Percentiles rank a stretch among this genome's conserved stretches.
These are phyloP conservation scores for Bipolaris victoriae DNA, from an alignment of 2,329 filamentous ascomycete genomes.

Conservation along the genomic window DNA sequence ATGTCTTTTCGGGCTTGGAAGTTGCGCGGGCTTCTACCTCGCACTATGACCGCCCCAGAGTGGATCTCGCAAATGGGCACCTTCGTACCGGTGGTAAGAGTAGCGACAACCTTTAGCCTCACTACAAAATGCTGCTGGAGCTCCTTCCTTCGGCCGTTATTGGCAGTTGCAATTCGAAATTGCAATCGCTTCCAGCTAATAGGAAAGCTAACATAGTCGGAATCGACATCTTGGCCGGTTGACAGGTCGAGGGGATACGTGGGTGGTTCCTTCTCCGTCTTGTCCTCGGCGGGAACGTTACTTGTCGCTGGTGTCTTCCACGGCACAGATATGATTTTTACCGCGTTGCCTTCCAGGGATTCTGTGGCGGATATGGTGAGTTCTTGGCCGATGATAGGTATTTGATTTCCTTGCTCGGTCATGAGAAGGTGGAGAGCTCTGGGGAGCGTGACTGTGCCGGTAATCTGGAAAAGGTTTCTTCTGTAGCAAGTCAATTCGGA, in stretches of 20 bases:
- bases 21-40: constrained; percentile 89
- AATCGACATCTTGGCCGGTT: constrained; percentile 71
- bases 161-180: constrained; percentile 93
- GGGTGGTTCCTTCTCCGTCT: constrained; percentile 83
- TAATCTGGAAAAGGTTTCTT: constrained; percentile 94
- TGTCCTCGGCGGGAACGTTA: constrained; percentile 69
- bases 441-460: constrained; percentile 83
- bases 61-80: constrained; percentile 81
- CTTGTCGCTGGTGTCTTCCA: constrained; percentile 95
- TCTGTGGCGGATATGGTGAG: constrained; percentile 91
- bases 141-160: constrained; percentile 93
- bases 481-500: constrained; percentile 95
- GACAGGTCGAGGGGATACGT: constrained; percentile 75
- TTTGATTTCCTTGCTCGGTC: constrained; percentile 81
- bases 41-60: constrained; percentile 90
- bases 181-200: constrained; percentile 94
- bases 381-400: constrained; percentile 82
- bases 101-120: constrained; percentile 83
- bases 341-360: constrained; percentile 88
- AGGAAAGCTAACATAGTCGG: constrained; percentile 87
- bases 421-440: constrained; percentile 79
- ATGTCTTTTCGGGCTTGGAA: constrained; percentile 95
- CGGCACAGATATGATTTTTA: constrained; percentile 94
- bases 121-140: constrained; percentile 95
- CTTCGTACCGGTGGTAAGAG: constrained; percentile 81